Base-by-base conservation (phyloP, 805 yeast genomes). In the Metschnikowia similis region DNA sequence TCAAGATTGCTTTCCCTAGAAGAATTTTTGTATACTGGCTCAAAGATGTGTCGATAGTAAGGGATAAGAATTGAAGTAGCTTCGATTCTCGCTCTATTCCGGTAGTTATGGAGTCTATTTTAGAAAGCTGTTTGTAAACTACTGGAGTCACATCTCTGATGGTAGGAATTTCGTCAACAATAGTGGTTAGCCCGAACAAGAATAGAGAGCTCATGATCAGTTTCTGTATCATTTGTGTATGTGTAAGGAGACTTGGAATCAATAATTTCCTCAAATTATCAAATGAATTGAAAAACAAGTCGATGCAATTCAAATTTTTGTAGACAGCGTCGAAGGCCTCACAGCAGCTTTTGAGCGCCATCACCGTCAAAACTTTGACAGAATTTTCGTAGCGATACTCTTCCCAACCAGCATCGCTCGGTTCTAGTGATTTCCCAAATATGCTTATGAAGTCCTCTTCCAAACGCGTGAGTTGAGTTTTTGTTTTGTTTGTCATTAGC, bases 1-100 rank as follows among this genome's bases (percentile, higher is more conserved):
- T 71, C 45, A 73, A 57, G 26, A 73, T 72, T 16, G 75, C 75
- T 52, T 61, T 69, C 5, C 77, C 77, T 29, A 73, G 55, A 10
- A 73, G 62, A 6, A 70, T 58, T 40, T 57, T 60, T 31, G 77
- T 69, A 53, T 72, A 73, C 50, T 65, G 70, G 43, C 59, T 65
- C 41, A 72, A 56, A 16, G 69, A 62, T 3, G 67, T 65, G 52
- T 72, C 70, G 48, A 71, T 65, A 2, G 72, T 61, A 35, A 49
- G 41, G 45, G 66, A 69, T 10, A 66, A 63, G 17, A 65, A 59
- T 16, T 57, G 62, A 14, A 72, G 56, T 8, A 70, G 58, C 6
- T 54, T 43, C 8, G 69, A 52, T 49, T 72, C 77, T 35, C 67
- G 56, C 47, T 70, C 70, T 13, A 71, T 59, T 26, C 74, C 73